Evolutionary conservation across 139 green algal species (phyloP).

Genomic region (Gonium pectorale): DNA sequence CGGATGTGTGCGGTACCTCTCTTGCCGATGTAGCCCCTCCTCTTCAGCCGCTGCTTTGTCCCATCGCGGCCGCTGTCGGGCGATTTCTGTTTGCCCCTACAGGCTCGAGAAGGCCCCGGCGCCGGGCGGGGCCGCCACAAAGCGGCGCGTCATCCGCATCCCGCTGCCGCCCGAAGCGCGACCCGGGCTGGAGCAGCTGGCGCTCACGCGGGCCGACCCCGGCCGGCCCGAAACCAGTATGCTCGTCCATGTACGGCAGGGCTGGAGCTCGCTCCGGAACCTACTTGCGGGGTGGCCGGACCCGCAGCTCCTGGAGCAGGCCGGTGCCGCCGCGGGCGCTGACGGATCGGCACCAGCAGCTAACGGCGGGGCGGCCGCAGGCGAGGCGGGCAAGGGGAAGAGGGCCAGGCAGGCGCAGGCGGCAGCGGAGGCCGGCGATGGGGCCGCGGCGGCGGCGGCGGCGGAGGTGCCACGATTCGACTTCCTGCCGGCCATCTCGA

Average conservation of each 20-base stretch:
- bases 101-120: neutral
- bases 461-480: neutral
- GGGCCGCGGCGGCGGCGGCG: neutral
- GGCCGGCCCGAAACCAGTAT: neutral
- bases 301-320: neutral
- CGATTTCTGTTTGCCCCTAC: too few relatives aligned
- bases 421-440: neutral
- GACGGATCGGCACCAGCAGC: neutral
- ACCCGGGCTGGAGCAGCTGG: neutral
- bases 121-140: neutral
- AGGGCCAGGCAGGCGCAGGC: neutral
- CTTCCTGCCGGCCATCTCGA: neutral
- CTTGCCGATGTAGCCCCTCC: too few relatives aligned
- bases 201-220: neutral
- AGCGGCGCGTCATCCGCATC: slow-evolving; percentile 2
- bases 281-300: neutral
- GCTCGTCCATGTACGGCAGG: slow-evolving; percentile 14
- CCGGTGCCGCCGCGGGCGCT: neutral
- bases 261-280: neutral
- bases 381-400: neutral
- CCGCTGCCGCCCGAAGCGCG: neutral
- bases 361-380: neutral
- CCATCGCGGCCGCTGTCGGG: too few relatives aligned
- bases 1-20: too few relatives aligned
- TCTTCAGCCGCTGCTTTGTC: too few relatives aligned